A percentile compares a stretch with the other conserved stretches of the same genome.
Conservation (phyloP, 1,139 yeast genomes). For the Starmera stellimalicola region DNA sequence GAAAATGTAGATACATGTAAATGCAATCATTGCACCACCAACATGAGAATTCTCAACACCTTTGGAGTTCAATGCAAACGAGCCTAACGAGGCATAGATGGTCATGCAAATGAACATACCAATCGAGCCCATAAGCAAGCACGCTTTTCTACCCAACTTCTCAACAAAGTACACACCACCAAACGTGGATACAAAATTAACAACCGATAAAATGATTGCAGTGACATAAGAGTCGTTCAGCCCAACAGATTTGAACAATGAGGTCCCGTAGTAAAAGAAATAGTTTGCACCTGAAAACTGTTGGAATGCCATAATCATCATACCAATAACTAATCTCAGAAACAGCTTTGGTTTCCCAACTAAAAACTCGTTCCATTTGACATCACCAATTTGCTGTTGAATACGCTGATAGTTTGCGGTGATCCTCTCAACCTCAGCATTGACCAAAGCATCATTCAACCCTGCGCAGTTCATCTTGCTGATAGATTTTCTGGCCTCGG, state of each 20-base stretch:
- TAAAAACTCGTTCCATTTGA: constrained; percentile 34
- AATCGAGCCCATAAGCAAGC: constrained; percentile 51
- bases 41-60: constrained; percentile 27
- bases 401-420: constrained; percentile 27
- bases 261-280: constrained; percentile 48
- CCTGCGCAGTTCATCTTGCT: constrained; percentile 37
- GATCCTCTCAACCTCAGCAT: constrained; percentile 34
- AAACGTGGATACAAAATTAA: constrained; percentile 70
- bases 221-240: constrained; percentile 32
- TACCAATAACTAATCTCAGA: constrained; percentile 40
- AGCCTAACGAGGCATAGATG: constrained; percentile 57
- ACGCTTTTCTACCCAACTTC: constrained; percentile 55
- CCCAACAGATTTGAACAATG: constrained; percentile 42
- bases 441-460: constrained; percentile 33
- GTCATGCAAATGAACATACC: constrained; percentile 56
- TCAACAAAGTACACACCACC: constrained; percentile 61
- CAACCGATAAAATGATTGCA: constrained; percentile 63
- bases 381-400: constrained; percentile 32
- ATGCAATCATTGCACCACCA: constrained; percentile 63
- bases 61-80: constrained; percentile 30
- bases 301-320: constrained; percentile 45
- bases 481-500: constrained; percentile 34
- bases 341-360: constrained; percentile 38
- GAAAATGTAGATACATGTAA: constrained; percentile 66
- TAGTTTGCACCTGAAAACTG: constrained; percentile 52